A percentile compares a stretch with the other conserved stretches of the same genome.
Conservation (phyloP, 306 rosid genomes). For the Cajanus cajan region DNA sequence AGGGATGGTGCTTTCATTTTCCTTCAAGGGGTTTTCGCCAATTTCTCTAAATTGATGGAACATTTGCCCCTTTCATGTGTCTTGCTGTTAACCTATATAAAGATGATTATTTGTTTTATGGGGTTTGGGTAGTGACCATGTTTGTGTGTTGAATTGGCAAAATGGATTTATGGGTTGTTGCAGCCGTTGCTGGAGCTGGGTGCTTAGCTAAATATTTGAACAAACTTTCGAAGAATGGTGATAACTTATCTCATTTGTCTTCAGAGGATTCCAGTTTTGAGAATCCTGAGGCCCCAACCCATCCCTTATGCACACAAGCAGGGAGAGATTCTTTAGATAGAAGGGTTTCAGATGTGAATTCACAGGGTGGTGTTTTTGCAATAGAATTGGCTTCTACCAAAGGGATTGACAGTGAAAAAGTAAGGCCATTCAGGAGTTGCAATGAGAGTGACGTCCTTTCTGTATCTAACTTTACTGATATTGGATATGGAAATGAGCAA, state of each 20-base stretch:
- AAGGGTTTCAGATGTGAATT: constrained; percentile 34
- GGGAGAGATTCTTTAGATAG: constrained; percentile 27
- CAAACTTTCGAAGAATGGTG: constrained; percentile 36
- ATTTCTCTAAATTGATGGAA: constrained; percentile 35
- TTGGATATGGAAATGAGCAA: constrained; percentile 35
- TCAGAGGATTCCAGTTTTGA: constrained; percentile 44
- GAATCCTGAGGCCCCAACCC: constrained; percentile 32
- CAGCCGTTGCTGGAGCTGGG: constrained; percentile 80
- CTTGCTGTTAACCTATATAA: constrained; percentile 29
- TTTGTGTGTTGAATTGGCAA: constrained; percentile 29
- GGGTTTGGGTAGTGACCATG: constrained; percentile 36
- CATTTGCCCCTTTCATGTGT: constrained; percentile 13
- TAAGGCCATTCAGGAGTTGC: background rate
- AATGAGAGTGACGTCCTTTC: constrained; percentile 40
- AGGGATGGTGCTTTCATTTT: constrained; percentile 24
- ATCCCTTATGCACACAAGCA: constrained; percentile 19
- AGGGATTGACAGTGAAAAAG: constrained; percentile 34
- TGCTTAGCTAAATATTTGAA: constrained; percentile 70
- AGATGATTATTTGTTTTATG: constrained; percentile 31
- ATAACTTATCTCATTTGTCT: constrained; percentile 32
- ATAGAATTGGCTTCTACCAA: constrained; percentile 36
- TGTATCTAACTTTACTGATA: constrained; percentile 29
- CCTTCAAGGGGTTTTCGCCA: background rate
- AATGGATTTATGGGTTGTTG: constrained; percentile 88
- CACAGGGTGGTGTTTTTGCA: constrained; percentile 33